Conservation (phyloP, 2,329 filamentous ascomycete genomes). For the Fusarium sp. region DNA sequence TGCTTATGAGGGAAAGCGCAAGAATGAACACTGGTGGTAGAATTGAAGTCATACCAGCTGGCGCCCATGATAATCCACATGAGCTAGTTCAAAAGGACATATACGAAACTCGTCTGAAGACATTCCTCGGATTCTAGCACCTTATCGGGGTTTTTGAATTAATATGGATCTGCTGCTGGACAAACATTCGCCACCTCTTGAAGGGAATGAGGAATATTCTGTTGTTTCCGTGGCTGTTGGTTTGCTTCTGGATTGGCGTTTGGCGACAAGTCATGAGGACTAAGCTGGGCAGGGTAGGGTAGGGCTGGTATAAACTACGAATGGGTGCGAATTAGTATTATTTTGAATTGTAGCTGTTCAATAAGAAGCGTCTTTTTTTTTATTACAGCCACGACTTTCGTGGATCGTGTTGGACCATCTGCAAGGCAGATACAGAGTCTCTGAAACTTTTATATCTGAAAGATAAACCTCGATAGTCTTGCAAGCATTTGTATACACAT, state of each 20-base stretch:
- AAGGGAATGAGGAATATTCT: neutral
- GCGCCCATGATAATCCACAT: neutral
- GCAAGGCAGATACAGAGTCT: neutral
- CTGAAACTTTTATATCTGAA: neutral
- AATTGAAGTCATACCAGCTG: neutral
- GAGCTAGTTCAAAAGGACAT: conserved; percentile 9
- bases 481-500: neutral
- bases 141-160: neutral
- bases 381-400: neutral
- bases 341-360: conserved; percentile 38
- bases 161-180: neutral
- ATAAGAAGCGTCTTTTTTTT: conserved; percentile 33
- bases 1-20: neutral
- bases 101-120: neutral
- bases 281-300: neutral
- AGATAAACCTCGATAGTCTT: neutral
- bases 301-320: conserved; percentile 33
- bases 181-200: neutral
- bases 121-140: neutral
- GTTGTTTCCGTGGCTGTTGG: conserved; percentile 27
- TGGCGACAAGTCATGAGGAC: conserved; percentile 34
- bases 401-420: neutral
- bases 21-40: neutral
- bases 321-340: conserved; percentile 28
- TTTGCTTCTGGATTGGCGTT: conserved; percentile 43